These are phyloP conservation scores for Gymnopus androsaceus DNA, from an alignment of 1,284 basidiomycete species.

Conservation along the genomic window DNA sequence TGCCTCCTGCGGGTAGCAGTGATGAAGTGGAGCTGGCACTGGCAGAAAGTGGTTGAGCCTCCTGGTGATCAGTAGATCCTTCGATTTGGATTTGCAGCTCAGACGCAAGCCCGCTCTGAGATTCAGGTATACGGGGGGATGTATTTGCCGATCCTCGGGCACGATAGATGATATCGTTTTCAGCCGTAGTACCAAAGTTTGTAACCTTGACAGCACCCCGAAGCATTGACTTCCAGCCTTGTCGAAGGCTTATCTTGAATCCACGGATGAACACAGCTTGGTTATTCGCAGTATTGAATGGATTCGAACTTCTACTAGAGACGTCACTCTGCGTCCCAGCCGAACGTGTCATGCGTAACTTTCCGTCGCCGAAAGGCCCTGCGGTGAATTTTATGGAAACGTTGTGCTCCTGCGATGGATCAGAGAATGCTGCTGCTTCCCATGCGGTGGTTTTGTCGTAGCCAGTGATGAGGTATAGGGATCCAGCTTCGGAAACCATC, in stretches of 20 bases:
- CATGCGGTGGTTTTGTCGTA: conserved; percentile 12
- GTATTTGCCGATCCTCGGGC: background rate
- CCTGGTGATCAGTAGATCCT: background rate
- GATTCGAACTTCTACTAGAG: conserved; percentile 20
- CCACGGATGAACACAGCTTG: conserved; percentile 16
- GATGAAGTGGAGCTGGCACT: background rate
- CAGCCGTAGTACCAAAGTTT: background rate
- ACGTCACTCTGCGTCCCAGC: conserved; percentile 10
- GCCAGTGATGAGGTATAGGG: conserved; percentile 17
- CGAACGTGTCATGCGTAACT: background rate
- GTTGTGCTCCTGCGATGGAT: background rate
- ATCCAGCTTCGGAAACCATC: conserved; percentile 10
- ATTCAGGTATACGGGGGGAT: background rate
- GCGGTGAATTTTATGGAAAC: background rate
- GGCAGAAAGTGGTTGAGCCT: background rate
- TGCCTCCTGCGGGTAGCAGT: background rate
- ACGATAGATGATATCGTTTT: background rate
- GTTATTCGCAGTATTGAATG: conserved; percentile 16
- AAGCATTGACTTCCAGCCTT: background rate
- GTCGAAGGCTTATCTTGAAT: conserved; percentile 8
- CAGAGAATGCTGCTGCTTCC: conserved; percentile 4
- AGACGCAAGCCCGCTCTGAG: background rate
- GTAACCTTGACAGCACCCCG: background rate
- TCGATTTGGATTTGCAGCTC: background rate
- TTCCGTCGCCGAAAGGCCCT: background rate